Percentiles rank a stretch among this genome's conserved stretches.
Conservation (phyloP, 1,284 basidiomycete species). For the Ustilago xerochloae region DNA sequence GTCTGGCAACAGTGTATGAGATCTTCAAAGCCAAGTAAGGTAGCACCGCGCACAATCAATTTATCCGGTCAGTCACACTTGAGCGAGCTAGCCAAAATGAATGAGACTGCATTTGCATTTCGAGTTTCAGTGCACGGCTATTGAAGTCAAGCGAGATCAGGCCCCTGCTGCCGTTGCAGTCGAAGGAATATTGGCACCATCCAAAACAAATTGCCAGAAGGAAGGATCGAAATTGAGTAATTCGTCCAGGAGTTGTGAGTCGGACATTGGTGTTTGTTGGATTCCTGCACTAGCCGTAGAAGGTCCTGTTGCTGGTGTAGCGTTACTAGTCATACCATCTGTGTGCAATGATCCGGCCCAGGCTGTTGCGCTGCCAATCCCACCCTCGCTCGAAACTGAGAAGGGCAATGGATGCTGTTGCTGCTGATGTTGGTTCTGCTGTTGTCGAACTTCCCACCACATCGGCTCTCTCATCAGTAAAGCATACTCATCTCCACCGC, state of each 20-base stretch:
- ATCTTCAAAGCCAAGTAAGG: slow-evolving; percentile 36
- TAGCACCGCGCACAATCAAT: neutral
- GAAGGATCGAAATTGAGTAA: slow-evolving; percentile 37
- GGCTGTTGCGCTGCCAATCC: too few species aligned
- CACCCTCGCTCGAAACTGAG: too few species aligned
- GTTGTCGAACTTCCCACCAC: slow-evolving; percentile 30
- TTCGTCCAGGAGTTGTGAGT: slow-evolving; percentile 33
- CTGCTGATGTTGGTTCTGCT: neutral
- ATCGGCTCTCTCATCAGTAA: slow-evolving; percentile 14
- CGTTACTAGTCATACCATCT: neutral
- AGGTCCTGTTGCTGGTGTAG: neutral
- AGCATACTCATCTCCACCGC: neutral
- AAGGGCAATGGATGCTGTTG: neutral
- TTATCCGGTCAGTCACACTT: neutral
- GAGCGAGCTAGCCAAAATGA: too few species aligned
- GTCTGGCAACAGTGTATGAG: slow-evolving; percentile 22
- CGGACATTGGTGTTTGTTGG: slow-evolving; percentile 19
- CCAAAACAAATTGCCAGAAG: slow-evolving; percentile 39
- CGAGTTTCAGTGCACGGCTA: too few species aligned
- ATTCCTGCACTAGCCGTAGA: neutral
- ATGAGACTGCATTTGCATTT: neutral
- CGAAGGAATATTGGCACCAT: slow-evolving; percentile 3
- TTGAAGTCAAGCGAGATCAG: too few species aligned
- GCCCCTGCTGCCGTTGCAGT: neutral
- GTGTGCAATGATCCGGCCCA: too few species aligned